These are phyloP conservation scores for Chaetomium tenue DNA, from an alignment of 495 filamentous ascomycete genomes.

Conservation along the genomic window DNA sequence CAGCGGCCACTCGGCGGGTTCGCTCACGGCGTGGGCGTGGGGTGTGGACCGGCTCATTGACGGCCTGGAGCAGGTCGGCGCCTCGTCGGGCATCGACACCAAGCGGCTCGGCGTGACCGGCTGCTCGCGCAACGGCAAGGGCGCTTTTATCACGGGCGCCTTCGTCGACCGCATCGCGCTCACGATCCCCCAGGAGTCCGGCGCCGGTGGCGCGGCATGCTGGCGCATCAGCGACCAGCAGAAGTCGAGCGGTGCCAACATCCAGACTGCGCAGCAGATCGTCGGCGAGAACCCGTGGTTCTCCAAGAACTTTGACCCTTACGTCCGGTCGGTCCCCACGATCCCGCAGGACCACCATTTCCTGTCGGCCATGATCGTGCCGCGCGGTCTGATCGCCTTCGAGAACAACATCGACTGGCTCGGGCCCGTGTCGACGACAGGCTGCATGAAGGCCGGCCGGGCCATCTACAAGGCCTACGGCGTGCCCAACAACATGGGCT, in stretches of 20 bases:
- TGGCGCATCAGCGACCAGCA: slow-evolving; percentile 53
- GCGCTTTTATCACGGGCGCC: slow-evolving; percentile 52
- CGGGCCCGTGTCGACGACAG: slow-evolving; percentile 50
- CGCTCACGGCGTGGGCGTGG: slow-evolving; percentile 55
- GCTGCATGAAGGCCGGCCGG: slow-evolving; percentile 55
- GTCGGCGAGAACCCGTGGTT: slow-evolving; percentile 56
- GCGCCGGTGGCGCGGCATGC: slow-evolving; percentile 53
- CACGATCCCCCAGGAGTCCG: slow-evolving; percentile 56
- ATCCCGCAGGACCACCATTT: slow-evolving; percentile 55
- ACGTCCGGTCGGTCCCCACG: slow-evolving; percentile 35
- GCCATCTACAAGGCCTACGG: slow-evolving; percentile 53
- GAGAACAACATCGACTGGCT: slow-evolving; percentile 60
- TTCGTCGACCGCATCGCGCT: slow-evolving; percentile 53
- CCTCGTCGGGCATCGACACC: slow-evolving; percentile 48
- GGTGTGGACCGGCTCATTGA: slow-evolving; percentile 55
- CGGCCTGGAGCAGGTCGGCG: slow-evolving; percentile 49
- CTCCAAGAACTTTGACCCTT: slow-evolving; percentile 44
- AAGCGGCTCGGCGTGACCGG: slow-evolving; percentile 52
- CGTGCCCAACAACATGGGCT: slow-evolving; percentile 53
- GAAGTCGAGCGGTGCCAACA: slow-evolving; percentile 49
- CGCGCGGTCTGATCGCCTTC: slow-evolving; percentile 48
- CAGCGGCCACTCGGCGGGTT: slow-evolving; percentile 49
- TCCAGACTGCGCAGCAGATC: slow-evolving; percentile 54
- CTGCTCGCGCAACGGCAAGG: slow-evolving; percentile 57
- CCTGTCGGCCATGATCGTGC: slow-evolving; percentile 48